Percentiles rank a stretch among this genome's conserved stretches.
These are phyloP conservation scores for Scheffersomyces quercinus DNA, from an alignment of 1,139 yeast species.

Conservation along the genomic window DNA sequence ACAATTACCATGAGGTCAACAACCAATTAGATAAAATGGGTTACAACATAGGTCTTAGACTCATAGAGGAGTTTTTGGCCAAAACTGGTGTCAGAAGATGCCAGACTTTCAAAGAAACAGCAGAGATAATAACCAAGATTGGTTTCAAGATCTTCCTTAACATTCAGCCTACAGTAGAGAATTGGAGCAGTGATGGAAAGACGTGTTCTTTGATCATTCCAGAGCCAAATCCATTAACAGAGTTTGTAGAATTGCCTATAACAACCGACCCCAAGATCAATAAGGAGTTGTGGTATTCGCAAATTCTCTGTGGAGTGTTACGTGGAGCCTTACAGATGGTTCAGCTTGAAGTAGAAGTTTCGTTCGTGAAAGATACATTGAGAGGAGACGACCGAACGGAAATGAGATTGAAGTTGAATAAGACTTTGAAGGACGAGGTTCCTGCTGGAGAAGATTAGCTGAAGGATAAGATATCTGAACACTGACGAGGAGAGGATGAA, in stretches of 20 bases:
- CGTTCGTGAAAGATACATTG: conserved; percentile 75
- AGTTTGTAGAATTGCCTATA: conserved; percentile 89
- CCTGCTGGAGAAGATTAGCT: conserved; percentile 91
- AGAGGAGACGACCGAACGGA: conserved; percentile 87
- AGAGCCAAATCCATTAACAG: conserved; percentile 85
- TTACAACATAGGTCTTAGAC: conserved; percentile 84
- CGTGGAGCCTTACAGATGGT: conserved; percentile 96
- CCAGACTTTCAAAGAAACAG: conserved; percentile 76
- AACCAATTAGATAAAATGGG: conserved; percentile 90
- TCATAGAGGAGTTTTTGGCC: conserved; percentile 92
- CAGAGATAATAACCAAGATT: conserved; percentile 79
- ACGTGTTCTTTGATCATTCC: conserved; percentile 70
- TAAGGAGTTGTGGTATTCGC: conserved; percentile 88
- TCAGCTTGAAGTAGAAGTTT: conserved; percentile 85
- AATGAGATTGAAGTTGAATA: conserved; percentile 67
- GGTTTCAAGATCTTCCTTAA: conserved; percentile 91
- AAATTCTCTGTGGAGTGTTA: conserved; percentile 84
- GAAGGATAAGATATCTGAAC: neutral
- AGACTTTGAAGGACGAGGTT: conserved; percentile 84
- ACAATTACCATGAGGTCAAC: conserved; percentile 78
- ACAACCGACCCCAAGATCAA: conserved; percentile 59
- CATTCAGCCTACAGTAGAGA: conserved; percentile 71
- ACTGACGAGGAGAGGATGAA: too few species aligned
- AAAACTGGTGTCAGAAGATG: conserved; percentile 85
- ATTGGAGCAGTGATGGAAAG: conserved; percentile 78